phyloP scores from a whole-genome alignment of 148 eudicot species.

The Suaeda aralocaspica region DNA sequence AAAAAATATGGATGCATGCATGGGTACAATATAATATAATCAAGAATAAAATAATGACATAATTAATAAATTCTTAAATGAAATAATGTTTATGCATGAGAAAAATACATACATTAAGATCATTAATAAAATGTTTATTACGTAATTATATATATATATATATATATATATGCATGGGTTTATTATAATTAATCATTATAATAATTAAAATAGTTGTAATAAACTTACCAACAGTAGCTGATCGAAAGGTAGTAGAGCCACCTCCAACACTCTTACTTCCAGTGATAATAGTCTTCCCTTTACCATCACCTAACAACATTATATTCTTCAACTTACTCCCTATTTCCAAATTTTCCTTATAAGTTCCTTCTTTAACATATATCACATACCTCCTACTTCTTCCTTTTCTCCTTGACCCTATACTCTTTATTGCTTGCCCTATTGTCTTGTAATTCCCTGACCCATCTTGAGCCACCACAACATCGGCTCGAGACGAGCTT shows the following conservation, averaged over 20 bases:
- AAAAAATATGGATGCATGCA: no score
- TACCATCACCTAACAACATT: constrained; percentile 78
- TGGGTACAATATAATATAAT: no score
- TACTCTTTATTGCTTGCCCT: constrained; percentile 49
- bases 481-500: constrained; percentile 23
- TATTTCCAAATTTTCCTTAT: constrained; percentile 51
- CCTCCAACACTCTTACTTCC: constrained; percentile 76
- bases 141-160: neutral
- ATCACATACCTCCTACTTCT: constrained; percentile 53
- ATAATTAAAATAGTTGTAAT: neutral
- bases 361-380: constrained; percentile 56
- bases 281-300: constrained; percentile 68
- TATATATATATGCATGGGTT: no score
- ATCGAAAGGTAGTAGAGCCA: constrained; percentile 61
- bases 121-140: neutral
- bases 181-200: no score
- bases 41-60: no score
- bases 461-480: constrained; percentile 82
- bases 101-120: no score
- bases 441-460: constrained; percentile 58
- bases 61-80: no score
- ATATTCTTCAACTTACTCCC: constrained; percentile 36
- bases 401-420: constrained; percentile 29
- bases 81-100: no score
- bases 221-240: constrained; percentile 79